Conservation (phyloP, 1,284 basidiomycete species). For the Lignosus rhinocerotis region DNA sequence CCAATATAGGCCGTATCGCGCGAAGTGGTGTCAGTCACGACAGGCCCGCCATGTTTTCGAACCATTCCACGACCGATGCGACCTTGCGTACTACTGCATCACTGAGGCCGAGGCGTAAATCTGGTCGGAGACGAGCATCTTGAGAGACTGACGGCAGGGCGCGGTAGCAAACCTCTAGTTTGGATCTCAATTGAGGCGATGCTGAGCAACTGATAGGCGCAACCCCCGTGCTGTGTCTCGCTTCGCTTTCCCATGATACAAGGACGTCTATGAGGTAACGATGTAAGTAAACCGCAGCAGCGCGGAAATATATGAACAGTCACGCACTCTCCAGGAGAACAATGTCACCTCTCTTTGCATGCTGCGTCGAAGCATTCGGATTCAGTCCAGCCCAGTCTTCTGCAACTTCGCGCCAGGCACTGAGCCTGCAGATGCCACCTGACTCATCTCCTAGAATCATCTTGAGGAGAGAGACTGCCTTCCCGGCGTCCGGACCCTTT, state of each 20-base stretch:
- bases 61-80: constrained; percentile 66
- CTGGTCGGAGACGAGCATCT: constrained; percentile 64
- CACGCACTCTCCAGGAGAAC: constrained; percentile 66
- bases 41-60: constrained; percentile 65
- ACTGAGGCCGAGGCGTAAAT: constrained; percentile 66
- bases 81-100: constrained; percentile 70
- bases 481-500: constrained; percentile 65
- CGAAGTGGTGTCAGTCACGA: background rate
- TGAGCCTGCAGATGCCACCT: constrained; percentile 64
- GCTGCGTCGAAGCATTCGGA: constrained; percentile 28
- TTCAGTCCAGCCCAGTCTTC: constrained; percentile 57
- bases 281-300: constrained; percentile 1
- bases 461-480: constrained; percentile 62
- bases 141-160: constrained; percentile 66
- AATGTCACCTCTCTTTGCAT: constrained; percentile 67
- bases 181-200: constrained; percentile 61
- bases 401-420: constrained; percentile 74
- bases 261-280: constrained; percentile 43
- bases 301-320: background rate
- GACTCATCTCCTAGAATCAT: constrained; percentile 70
- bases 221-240: constrained; percentile 17
- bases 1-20: no score
- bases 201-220: constrained; percentile 54
- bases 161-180: constrained; percentile 69
- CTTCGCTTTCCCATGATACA: constrained; percentile 42